Base-by-base conservation (phyloP, 768 basidiomycete species). In the Kwoniella dendrophila region DNA sequence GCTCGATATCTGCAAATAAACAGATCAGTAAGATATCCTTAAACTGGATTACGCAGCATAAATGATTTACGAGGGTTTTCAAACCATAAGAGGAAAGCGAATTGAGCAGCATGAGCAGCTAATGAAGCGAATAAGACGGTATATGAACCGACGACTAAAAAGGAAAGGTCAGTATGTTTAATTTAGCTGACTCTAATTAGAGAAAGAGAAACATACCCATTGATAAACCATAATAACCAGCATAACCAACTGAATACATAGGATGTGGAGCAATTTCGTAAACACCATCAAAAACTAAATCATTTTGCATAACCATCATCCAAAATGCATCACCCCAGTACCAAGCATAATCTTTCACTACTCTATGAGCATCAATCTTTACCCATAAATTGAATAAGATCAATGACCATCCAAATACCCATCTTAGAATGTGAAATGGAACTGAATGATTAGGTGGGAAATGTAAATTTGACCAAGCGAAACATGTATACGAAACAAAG, bases 301-400 rank as follows among this genome's bases (percentile, higher is more conserved):
- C 78, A 63, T 82, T 72, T 51, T 81, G 75, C 63, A 78, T 74
- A 40, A 80, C 71, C 63, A 78, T 71, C 56, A 76, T 62, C 75
- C 75, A 76, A 56, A 78, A 79, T 2, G 78, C 73, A 61, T 75
- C 74, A 43, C 72, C 93, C 92, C 92, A 92, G 78, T 93, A 97
- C 93, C 92, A 97, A 16, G 93, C 94, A 68, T 95, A 97, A 73
- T 97, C 95, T 71, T 96, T 98, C 63, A 98, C 93, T 50, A 98
- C 92, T 56, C 92, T 85, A 77, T 99, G 96, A 0, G 96, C 96
- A 74, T 98, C 95, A 1, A 89, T 90, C 77, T 99, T 99, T 65
- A 99, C 92, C 93, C 94, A 98, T 34, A 98, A 84, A 78, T 99
- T 98, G 83, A 98, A 98, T 22, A 84, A 85, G 75, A 98, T 92